These are phyloP conservation scores for Melaleuca quinquenervia DNA, from an alignment of 345 rosid genomes.

Conservation along the genomic window DNA sequence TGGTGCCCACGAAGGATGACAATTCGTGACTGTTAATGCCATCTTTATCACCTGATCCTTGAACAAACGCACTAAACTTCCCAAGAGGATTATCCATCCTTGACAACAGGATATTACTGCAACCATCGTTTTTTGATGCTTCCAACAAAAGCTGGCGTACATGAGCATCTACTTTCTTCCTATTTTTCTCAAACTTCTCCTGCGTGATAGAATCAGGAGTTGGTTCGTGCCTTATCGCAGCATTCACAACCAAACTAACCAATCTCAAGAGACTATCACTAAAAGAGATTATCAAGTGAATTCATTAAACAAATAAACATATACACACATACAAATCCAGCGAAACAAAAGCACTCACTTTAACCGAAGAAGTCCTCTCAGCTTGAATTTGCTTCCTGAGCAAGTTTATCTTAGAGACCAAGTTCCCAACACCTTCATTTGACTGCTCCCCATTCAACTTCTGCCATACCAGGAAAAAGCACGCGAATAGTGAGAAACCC, in stretches of 20 bases:
- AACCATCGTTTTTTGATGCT: conserved; percentile 33
- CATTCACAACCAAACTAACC: neutral
- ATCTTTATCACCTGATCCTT: conserved; percentile 62
- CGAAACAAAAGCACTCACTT: conserved; percentile 27
- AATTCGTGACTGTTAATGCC: conserved; percentile 51
- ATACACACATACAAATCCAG: neutral
- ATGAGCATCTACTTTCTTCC: conserved; percentile 41
- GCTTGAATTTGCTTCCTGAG: conserved; percentile 73
- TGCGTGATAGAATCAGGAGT: conserved; percentile 7
- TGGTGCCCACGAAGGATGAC: conserved; percentile 21
- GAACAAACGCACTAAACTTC: conserved; percentile 40
- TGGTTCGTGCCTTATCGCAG: neutral
- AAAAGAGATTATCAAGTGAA: neutral
- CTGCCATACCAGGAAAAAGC: conserved; percentile 11
- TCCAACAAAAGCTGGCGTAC: conserved; percentile 25
- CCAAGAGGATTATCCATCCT: conserved; percentile 51
- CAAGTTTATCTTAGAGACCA: conserved; percentile 51
- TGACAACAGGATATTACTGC: conserved; percentile 15
- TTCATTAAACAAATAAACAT: neutral
- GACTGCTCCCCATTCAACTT: conserved; percentile 45
- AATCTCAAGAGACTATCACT: neutral
- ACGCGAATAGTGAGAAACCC: neutral
- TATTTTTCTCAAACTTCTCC: conserved; percentile 68
- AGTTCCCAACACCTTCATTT: conserved; percentile 33
- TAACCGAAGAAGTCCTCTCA: conserved; percentile 44